Base-by-base conservation (phyloP, 2,329 filamentous ascomycete species). In the Diaporthe capsici region DNA sequence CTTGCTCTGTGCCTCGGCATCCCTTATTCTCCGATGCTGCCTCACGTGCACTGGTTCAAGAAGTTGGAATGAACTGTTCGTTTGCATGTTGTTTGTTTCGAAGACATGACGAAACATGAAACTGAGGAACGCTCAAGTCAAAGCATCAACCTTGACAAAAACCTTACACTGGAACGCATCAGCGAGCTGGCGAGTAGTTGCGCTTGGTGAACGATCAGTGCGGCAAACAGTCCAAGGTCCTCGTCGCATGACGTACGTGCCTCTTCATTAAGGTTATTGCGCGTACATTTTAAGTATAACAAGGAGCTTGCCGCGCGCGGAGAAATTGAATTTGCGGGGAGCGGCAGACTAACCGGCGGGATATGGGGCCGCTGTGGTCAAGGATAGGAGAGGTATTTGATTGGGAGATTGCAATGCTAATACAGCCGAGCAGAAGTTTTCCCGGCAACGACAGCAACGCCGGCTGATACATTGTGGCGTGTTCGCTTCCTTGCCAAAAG, bases 391-490 rank as follows among this genome's bases (percentile, higher is more conserved):
- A 42, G 34, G 49, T 55, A 22, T 55, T 70, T 28, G 49, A 55
- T 55, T 42, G 65, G 65, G 65, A 70, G 65, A 70, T 70, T 70
- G 49, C n/a, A 70, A 55, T 53, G 65, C 65, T 68, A 68, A 53
- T 53, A 70, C 65, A 55, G 49, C 34, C 34, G 34, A 42, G 65
- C n/a, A 53, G 49, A 70, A 53, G 34, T 55, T 70, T 55, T 68
- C 47, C 47, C 65, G 65, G 65, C 28, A 34, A 70, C 17, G 65
- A 39, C 34, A 70, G 7, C 22, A 55, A 70, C 7, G 34, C 49
- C 22, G 44, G 31, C 63, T 39, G 44, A 4, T 25, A 68, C 47
- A 53, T 68, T 68, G 63, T 28, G 47, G 44, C 31, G 34, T 37
- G 25, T 37, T 51, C 63, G 63, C 65, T 70, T 55, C n/a, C 34